A percentile compares a stretch with the other conserved stretches of the same genome.
phyloP scores from a whole-genome alignment of 352 stramenopile genomes.

The Phytophthora palmivora region DNA sequence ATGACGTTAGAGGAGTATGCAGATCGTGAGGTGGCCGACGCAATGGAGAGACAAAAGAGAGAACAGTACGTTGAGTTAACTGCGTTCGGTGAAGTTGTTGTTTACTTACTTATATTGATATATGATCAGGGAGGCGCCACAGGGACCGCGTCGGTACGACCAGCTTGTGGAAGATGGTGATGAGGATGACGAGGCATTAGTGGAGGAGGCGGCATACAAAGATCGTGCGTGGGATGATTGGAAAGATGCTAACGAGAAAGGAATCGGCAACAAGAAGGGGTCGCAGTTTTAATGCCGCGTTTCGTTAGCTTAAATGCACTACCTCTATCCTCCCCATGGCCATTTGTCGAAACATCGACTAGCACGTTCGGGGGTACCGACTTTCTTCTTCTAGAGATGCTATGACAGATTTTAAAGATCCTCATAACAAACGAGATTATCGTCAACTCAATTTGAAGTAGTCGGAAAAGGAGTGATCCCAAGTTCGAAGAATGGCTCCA shows the following conservation, averaged over 20 bases:
- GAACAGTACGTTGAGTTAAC: constrained; percentile 55
- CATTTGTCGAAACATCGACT: too few relatives aligned
- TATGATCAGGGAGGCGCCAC: constrained; percentile 55
- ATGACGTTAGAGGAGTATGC: constrained; percentile 96
- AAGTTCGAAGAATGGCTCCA: too few relatives aligned
- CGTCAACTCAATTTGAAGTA: too few relatives aligned
- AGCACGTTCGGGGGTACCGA: too few relatives aligned
- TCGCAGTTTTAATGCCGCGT: constrained; percentile 88
- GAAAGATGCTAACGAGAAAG: constrained; percentile 96
- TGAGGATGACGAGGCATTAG: constrained; percentile 93
- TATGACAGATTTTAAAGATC: too few relatives aligned
- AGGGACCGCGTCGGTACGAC: constrained; percentile 89
- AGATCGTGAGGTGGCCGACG: constrained; percentile 88
- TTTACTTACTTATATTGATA: constrained; percentile 10
- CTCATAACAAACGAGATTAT: too few relatives aligned
- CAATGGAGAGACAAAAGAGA: constrained; percentile 87
- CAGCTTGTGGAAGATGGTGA: constrained; percentile 95
- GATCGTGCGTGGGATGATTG: constrained; percentile 97
- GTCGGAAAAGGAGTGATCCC: too few relatives aligned
- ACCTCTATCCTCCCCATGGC: too few relatives aligned
- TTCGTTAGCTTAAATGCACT: too few relatives aligned
- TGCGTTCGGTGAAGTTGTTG: neutral
- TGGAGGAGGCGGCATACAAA: constrained; percentile 93
- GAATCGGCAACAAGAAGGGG: constrained; percentile 97
- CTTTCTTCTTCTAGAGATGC: too few relatives aligned